These are phyloP conservation scores for Trichophyton rubrum DNA, from an alignment of 2,329 filamentous ascomycete genomes.

Conservation along the genomic window DNA sequence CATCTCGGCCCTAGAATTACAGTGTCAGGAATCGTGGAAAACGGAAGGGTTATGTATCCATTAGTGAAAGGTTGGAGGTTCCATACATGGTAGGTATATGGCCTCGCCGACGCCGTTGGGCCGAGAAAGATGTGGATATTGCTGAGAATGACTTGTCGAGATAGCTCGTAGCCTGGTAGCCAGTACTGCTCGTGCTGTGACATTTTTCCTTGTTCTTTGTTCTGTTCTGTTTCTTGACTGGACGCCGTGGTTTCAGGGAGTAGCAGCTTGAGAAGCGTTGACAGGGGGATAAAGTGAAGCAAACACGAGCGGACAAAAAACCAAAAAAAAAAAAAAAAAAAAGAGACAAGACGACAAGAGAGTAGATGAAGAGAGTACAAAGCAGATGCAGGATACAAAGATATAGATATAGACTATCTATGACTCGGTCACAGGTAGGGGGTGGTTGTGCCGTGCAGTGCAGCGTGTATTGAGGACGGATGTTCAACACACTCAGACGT, in stretches of 20 bases:
- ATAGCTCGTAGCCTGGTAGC: conserved; percentile 38
- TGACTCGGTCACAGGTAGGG: neutral
- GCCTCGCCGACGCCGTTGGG: conserved; percentile 35
- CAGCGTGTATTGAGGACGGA: neutral
- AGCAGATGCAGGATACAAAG: neutral
- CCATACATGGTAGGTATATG: conserved; percentile 37
- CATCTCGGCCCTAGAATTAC: conserved; percentile 35
- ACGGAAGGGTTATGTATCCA: neutral
- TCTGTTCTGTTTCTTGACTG: neutral
- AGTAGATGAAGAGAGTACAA: conserved; percentile 3
- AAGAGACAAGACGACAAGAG: conserved; percentile 1
- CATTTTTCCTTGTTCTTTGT: conserved; percentile 17
- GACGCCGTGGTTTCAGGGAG: neutral
- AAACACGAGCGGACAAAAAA: neutral
- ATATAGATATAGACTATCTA: conserved; percentile 5
- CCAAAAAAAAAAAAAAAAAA: neutral
- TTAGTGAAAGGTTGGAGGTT: neutral
- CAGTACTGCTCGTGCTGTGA: conserved; percentile 35
- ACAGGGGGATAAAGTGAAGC: neutral
- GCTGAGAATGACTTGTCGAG: conserved; percentile 37
- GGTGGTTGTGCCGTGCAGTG: neutral
- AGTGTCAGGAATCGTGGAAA: neutral
- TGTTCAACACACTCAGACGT: conserved; percentile 4
- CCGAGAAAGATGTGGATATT: conserved; percentile 39
- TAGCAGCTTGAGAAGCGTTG: neutral